A percentile compares a stretch with the other conserved stretches of the same genome.
phyloP scores from a whole-genome alignment of 805 yeast genomes.

The Cephaloascus fragrans region DNA sequence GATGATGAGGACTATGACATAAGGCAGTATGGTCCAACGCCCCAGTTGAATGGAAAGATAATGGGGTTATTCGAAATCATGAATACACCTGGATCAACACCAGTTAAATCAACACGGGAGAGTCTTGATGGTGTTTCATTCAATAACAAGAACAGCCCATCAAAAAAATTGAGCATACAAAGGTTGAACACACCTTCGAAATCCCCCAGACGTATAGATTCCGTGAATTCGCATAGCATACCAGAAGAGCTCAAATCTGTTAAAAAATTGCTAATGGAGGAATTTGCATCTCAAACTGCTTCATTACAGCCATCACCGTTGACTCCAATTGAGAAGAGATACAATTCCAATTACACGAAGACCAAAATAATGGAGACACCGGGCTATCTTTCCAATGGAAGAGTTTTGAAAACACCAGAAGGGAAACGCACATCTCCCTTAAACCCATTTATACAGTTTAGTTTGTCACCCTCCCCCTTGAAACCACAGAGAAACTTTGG shows the following conservation, averaged over 20 bases:
- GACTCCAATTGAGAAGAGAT: not conserved
- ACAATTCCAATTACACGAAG: not conserved
- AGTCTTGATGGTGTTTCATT: no score
- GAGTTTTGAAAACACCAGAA: conserved; percentile 1
- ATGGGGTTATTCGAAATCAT: conserved; percentile 59
- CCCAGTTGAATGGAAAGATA: conserved; percentile 73
- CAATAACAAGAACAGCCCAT: not conserved
- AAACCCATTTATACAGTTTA: conserved; percentile 3
- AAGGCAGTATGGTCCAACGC: conserved; percentile 72
- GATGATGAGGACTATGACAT: conserved; percentile 6
- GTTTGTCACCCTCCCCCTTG: conserved; percentile 36
- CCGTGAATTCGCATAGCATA: no score
- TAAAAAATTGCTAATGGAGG: not conserved
- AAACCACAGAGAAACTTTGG: conserved; percentile 18
- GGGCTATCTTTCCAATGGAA: not conserved
- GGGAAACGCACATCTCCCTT: conserved; percentile 4
- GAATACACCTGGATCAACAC: conserved; percentile 1
- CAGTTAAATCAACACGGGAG: not conserved
- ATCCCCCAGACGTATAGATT: not conserved
- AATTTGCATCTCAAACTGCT: not conserved
- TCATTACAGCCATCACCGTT: no score
- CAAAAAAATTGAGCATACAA: no score
- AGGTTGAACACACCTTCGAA: conserved; percentile 19
- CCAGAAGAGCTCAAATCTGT: no score
- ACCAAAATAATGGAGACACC: conserved; percentile 4